Percentiles rank a stretch among this genome's conserved stretches.
phyloP scores from a whole-genome alignment of 1,139 yeast genomes.

The Yamadazyma trypodendri region DNA sequence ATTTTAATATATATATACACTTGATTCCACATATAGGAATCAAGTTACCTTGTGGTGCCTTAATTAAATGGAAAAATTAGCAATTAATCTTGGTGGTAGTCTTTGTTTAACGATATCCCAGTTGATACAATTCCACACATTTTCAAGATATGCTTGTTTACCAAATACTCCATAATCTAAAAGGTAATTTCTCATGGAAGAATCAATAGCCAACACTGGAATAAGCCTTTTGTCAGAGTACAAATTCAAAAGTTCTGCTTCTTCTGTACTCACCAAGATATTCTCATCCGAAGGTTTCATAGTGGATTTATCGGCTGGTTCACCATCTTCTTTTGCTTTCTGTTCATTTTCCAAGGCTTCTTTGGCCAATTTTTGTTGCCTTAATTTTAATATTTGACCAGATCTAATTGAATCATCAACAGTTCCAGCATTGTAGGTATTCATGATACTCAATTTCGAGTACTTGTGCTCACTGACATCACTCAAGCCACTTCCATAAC shows the following conservation, averaged over 20 bases:
- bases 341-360: slow-evolving; percentile 22
- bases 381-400: slow-evolving; percentile 46
- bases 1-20: slow-evolving; percentile 6
- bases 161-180: slow-evolving; percentile 78
- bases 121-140: slow-evolving; percentile 69
- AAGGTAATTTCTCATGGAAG: slow-evolving; percentile 65
- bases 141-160: slow-evolving; percentile 62
- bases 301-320: background rate
- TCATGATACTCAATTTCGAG: slow-evolving; percentile 57
- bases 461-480: slow-evolving; percentile 26
- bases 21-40: slow-evolving; percentile 2
- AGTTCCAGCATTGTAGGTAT: slow-evolving; percentile 75
- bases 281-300: slow-evolving; percentile 7
- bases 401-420: slow-evolving; percentile 56
- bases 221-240: slow-evolving; percentile 45
- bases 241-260: slow-evolving; percentile 40
- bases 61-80: slow-evolving; percentile 16
- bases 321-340: background rate
- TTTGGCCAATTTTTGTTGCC: slow-evolving; percentile 34
- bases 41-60: slow-evolving; percentile 2
- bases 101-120: slow-evolving; percentile 66
- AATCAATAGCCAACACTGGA: slow-evolving; percentile 70
- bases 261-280: slow-evolving; percentile 39
- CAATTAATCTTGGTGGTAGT: slow-evolving; percentile 47
- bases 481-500: slow-evolving; percentile 13